A percentile compares a stretch with the other conserved stretches of the same genome.
These are phyloP conservation scores for Pythium rhizo-oryzae DNA, from an alignment of 352 stramenopile species.

Conservation along the genomic window DNA sequence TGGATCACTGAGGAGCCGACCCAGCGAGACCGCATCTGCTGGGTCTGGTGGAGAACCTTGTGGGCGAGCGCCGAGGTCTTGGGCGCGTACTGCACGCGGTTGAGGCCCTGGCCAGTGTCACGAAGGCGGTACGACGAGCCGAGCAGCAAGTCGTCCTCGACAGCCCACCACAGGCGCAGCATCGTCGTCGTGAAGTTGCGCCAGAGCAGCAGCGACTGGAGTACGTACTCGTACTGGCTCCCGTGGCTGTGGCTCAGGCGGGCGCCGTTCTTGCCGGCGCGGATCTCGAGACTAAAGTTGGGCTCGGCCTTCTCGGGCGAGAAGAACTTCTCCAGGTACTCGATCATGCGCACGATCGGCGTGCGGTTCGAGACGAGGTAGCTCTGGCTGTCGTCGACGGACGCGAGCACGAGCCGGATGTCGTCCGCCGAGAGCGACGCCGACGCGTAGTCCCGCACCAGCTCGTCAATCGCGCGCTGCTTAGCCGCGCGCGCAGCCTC, in stretches of 20 bases:
- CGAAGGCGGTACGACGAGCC: constrained; percentile 86
- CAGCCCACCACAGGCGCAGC: constrained; percentile 96
- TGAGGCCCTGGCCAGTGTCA: constrained; percentile 95
- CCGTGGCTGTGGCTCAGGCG: constrained; percentile 94
- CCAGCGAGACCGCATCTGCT: constrained; percentile 80
- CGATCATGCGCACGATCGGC: constrained; percentile 95
- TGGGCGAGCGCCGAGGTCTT: constrained; percentile 63
- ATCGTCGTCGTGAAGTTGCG: constrained; percentile 96
- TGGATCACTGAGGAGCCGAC: constrained; percentile 96
- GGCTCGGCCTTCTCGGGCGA: constrained; percentile 53
- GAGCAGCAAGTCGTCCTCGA: constrained; percentile 93
- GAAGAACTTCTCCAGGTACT: constrained; percentile 89
- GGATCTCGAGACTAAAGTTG: constrained; percentile 66
- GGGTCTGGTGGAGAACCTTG: constrained; percentile 90
- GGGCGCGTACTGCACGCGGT: constrained; percentile 93
- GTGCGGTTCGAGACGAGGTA: constrained; percentile 98
- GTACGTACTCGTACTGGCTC: constrained; percentile 96
- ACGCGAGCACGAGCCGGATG: constrained; percentile 95
- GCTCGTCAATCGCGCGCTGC: constrained; percentile 84
- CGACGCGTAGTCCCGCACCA: constrained; percentile 24
- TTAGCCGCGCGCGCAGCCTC: constrained; percentile 92
- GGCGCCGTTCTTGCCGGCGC: constrained; percentile 85
- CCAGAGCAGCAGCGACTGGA: constrained; percentile 97
- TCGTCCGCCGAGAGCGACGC: constrained; percentile 78
- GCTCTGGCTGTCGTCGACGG: constrained; percentile 96